A percentile compares a stretch with the other conserved stretches of the same genome.
Conservation (phyloP, 2,329 filamentous ascomycete species). For the Colletotrichum theobromicola region DNA sequence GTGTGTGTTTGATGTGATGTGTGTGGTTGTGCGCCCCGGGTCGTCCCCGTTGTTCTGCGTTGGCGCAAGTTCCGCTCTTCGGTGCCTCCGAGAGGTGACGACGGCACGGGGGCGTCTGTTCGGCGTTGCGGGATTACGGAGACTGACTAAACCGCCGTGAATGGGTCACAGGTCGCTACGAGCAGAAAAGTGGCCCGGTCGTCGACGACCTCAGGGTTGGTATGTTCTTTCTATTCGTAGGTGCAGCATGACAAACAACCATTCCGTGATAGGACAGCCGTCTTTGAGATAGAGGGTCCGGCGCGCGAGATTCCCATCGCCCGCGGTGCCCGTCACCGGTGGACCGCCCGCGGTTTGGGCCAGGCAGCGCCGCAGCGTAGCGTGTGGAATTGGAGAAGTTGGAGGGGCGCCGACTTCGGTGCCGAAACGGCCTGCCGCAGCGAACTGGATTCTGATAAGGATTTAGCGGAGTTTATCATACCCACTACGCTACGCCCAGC, state of each 20-base stretch:
- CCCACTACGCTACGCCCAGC: not conserved
- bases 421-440: slow-evolving; percentile 4
- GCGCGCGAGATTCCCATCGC: not conserved
- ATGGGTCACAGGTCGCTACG: not conserved
- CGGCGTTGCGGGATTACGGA: not conserved
- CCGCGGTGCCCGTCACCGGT: not conserved
- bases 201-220: not conserved
- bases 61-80: slow-evolving; percentile 17
- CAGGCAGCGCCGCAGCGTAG: too few relatives aligned
- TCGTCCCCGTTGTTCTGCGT: not conserved
- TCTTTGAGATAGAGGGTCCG: not conserved
- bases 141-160: not conserved
- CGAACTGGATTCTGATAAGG: slow-evolving; percentile 3
- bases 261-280: slow-evolving; percentile 2
- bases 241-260: not conserved
- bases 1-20: not conserved
- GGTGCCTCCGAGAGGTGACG: slow-evolving; percentile 9
- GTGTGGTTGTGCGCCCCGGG: not conserved
- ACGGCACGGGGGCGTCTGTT: not conserved
- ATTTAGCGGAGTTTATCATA: slow-evolving; percentile 4
- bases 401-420: not conserved
- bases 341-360: too few relatives aligned
- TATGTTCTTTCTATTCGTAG: not conserved
- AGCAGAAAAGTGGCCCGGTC: not conserved
- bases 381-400: too few relatives aligned